Percentiles rank a stretch among this genome's conserved stretches.
Evolutionary conservation across 208 protist genomes (phyloP).

Genomic region (Herpetomonas tarakana): DNA sequence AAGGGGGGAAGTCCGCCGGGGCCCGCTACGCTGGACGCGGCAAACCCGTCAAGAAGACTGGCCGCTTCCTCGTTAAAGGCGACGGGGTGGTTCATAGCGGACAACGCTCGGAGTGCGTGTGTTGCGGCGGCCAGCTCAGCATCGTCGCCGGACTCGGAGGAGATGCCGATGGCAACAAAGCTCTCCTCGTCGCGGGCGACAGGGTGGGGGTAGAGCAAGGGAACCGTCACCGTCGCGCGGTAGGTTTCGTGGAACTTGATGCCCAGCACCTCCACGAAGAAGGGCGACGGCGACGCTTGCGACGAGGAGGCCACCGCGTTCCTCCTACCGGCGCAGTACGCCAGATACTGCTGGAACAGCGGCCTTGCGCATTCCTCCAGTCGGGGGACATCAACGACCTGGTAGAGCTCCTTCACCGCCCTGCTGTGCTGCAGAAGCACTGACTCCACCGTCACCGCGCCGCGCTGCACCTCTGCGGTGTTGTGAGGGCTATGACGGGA

Average conservation of each 20-base stretch:
- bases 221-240: conserved; percentile 74
- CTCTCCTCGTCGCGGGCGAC: neutral
- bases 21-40: conserved; percentile 11
- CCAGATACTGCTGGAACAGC: conserved; percentile 54
- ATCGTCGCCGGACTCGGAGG: conserved; percentile 23
- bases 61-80: conserved; percentile 2
- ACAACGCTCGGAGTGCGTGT: conserved; percentile 64
- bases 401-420: conserved; percentile 30
- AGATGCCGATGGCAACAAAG: conserved; percentile 82
- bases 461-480: conserved; percentile 3
- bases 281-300: conserved; percentile 18
- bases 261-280: conserved; percentile 69
- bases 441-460: conserved; percentile 36
- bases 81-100: conserved; percentile 32
- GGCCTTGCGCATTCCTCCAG: conserved; percentile 31
- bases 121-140: conserved; percentile 67
- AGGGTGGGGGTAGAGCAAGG: conserved; percentile 17
- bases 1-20: conserved; percentile 6
- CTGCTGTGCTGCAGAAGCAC: conserved; percentile 55
- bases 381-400: conserved; percentile 24
- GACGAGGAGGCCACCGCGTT: neutral
- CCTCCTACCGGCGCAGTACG: conserved; percentile 4
- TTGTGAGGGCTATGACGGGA: neutral
- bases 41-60: conserved; percentile 3
- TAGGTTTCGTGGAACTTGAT: conserved; percentile 47